Evolutionary conservation across 1,284 basidiomycete species (phyloP).

Genomic region (Waitea zeae): DNA sequence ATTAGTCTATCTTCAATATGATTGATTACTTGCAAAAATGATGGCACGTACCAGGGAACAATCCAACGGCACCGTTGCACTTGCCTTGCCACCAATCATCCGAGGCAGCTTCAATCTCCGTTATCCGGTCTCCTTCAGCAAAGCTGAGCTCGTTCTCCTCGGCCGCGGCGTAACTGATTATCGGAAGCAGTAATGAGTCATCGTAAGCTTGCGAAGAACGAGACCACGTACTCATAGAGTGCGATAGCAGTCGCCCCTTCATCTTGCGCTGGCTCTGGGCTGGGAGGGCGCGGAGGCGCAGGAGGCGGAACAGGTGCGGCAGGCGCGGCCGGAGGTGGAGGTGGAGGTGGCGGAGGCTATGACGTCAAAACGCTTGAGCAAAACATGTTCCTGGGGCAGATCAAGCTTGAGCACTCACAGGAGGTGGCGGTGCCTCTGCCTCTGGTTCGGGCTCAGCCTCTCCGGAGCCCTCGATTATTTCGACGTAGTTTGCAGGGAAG

Average conservation of each 20-base stretch:
- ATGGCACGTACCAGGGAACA: conserved; percentile 64
- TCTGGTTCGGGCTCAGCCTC: conserved; percentile 20
- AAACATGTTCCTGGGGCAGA: conserved; percentile 14
- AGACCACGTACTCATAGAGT: conserved; percentile 50
- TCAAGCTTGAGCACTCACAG: conserved; percentile 11
- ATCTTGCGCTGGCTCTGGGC: conserved; percentile 20
- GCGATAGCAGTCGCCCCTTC: conserved; percentile 52
- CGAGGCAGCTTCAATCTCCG: conserved; percentile 49
- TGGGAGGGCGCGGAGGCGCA: conserved; percentile 14
- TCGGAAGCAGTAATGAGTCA: conserved; percentile 1
- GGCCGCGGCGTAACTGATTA: conserved; percentile 66
- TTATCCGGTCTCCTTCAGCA: conserved; percentile 64
- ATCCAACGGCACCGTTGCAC: conserved; percentile 46
- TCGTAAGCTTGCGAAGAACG: not conserved
- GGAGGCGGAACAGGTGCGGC: conserved; percentile 24
- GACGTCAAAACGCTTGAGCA: not conserved
- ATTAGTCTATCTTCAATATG: too few species aligned
- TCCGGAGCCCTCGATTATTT: conserved; percentile 31
- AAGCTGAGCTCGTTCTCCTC: conserved; percentile 87
- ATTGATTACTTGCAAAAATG: conserved; percentile 3
- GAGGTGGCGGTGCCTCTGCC: conserved; percentile 22
- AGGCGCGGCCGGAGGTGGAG: conserved; percentile 17
- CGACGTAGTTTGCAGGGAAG: conserved; percentile 80
- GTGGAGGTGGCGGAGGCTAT: not conserved
- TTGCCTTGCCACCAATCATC: conserved; percentile 88